Evolutionary conservation across 352 stramenopile genomes (phyloP), one percentile per base, ranked within the genome.

Genomic region (Phytopythium boreale): DNA sequence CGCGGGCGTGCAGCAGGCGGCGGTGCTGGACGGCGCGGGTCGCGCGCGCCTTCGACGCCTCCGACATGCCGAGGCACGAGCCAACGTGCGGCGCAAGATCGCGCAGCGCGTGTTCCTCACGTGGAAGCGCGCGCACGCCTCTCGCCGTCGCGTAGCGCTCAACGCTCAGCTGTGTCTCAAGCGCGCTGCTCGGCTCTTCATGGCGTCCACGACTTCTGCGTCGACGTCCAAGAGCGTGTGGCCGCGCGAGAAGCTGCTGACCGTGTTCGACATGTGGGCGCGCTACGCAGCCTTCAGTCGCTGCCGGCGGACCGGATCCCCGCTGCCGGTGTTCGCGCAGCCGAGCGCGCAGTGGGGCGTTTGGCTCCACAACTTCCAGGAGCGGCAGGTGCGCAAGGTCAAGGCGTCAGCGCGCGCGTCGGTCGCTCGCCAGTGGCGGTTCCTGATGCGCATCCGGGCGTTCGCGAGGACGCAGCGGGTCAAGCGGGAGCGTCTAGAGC

Each of bases 131-230:
- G 74, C 81, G 2, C 81, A 91, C 53, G 56, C 72, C 27, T 61
- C 71, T 0, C 67, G 75, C 6, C 75, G 80, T 14, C 81, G 85
- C 14, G 71, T 86, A 0, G 76, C 64, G 0, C 63, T 92, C 4
- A 86, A 92, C 34, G 82, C 85, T 12, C 77, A 92, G 55, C 74
- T 93, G 15, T 92, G 81, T 62, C 73, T 93, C 36, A 91, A 90
- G 53, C 82, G 82, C 0, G 85, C 85, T 0, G 81, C 76, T 0
- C 76, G 85, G 0, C 67, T 92, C 58, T 83, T 82, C 4, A 89
- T 92, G 31, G 69, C 77, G 4, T 68, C 77, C 1, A 70, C 75
- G 1, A 17, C 53, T 2, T 22, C 53, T 19, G 34, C 53, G 12
- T 41, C 29, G 17, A 17, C 34, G 6, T 77, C 79, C 4, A 39